Base-by-base conservation (phyloP, 495 filamentous ascomycete species). In the Penicillium waksmanii region DNA sequence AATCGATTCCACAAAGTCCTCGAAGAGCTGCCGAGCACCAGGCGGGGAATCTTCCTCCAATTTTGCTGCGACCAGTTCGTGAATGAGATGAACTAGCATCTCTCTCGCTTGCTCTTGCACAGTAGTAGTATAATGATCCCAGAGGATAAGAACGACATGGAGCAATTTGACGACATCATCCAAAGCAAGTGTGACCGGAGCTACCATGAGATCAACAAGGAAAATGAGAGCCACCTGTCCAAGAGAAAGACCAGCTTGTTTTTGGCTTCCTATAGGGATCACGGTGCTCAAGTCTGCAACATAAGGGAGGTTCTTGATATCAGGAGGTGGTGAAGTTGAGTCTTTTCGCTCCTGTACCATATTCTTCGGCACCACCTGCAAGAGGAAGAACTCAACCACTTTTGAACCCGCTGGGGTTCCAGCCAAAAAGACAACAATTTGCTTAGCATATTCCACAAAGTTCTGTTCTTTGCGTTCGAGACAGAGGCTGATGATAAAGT, bases 11-110 rank as follows among this genome's bases (percentile, higher is more conserved):
- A 98, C 90, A 66, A 98, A 88, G 56, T 90, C 85, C 69, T 98
- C 90, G 52, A 96, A 91, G 1, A 84, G 80, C 54, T 85, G 82
- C 62, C 90, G 91, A n/a, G 82, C 86, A 9, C 85, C 82, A 1
- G 71, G 66, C 0, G 85, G 82, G 6, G 82, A 84, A 53, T 86
- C 80, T 56, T 96, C 90, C 57, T 93, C 91, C 46, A 97, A 84
- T 57, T 88, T 89, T 1, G 96, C 95, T 38, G 97, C 93, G 31
- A 98, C 89, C 15, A 98, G 83, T 68, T 98, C 96, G 66, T 98
- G 95, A 49, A 98, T 96, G 9, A 98, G 82, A 78, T 98, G 95
- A 34, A 98, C 93, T 15, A 98, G 83, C 95, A 98, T 96, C 66
- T 98, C 95, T 46, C 93, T 87, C 42, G 95, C 93, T 71, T 98